phyloP scores from a whole-genome alignment of 1,284 basidiomycete species.

The Leucoagaricus sp. region DNA sequence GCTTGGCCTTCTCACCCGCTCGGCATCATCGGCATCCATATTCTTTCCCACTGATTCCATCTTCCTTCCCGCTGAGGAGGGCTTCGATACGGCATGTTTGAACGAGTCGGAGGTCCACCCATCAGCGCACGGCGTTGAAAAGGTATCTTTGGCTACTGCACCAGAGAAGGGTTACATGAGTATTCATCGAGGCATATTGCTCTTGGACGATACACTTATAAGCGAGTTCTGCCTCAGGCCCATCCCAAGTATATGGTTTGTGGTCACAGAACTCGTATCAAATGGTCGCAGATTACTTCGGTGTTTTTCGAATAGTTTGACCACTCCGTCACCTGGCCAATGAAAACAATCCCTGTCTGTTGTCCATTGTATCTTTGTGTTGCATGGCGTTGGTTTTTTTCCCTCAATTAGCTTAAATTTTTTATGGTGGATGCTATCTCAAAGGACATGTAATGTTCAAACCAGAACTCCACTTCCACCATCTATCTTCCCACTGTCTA shows the following conservation, averaged over 20 bases:
- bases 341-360: too few relatives aligned
- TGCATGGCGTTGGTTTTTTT: too few relatives aligned
- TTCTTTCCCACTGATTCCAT: constrained; percentile 1
- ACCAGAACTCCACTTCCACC: too few relatives aligned
- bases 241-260: neutral
- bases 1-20: constrained; percentile 3
- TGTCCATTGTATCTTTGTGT: neutral
- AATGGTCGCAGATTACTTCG: neutral
- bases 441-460: too few relatives aligned
- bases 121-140: neutral
- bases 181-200: neutral
- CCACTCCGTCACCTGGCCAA: too few relatives aligned
- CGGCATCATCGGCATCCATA: neutral
- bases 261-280: neutral
- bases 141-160: neutral
- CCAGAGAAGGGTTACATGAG: neutral
- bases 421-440: too few relatives aligned
- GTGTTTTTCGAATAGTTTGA: neutral
- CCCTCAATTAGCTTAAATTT: too few relatives aligned
- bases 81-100: neutral
- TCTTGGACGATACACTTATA: neutral
- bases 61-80: neutral
- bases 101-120: neutral
- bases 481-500: too few relatives aligned
- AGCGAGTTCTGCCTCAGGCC: neutral